Conservation (phyloP, 306 rosid species). For the Hylodesmum podocarpum region DNA sequence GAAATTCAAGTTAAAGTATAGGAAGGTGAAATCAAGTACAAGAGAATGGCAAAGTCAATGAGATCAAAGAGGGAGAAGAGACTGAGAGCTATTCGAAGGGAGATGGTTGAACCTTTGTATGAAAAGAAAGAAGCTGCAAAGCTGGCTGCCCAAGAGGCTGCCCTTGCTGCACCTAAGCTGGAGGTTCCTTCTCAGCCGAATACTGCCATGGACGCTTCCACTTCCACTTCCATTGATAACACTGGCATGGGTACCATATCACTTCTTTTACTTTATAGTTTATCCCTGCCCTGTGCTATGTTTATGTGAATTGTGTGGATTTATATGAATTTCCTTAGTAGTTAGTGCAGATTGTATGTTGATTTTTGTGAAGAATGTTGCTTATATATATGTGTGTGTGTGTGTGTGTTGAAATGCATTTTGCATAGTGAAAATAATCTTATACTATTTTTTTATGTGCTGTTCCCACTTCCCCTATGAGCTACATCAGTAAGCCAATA, state of each 20-base stretch:
- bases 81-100: slow-evolving; percentile 84
- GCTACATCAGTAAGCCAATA: not conserved
- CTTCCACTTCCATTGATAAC: slow-evolving; percentile 29
- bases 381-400: not conserved
- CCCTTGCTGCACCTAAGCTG: slow-evolving; percentile 94
- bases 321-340: not conserved
- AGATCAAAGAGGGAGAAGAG: slow-evolving; percentile 91
- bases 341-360: not conserved
- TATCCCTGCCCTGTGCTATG: not conserved
- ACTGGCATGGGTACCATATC: slow-evolving; percentile 43
- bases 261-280: not conserved
- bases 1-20: not conserved
- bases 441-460: not conserved
- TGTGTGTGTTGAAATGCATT: not conserved
- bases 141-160: slow-evolving; percentile 85
- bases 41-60: slow-evolving; percentile 83
- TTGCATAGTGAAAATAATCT: not conserved
- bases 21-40: not conserved
- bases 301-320: not conserved
- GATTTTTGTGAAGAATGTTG: not conserved
- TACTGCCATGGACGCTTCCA: slow-evolving; percentile 53
- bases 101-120: slow-evolving; percentile 78
- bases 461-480: not conserved
- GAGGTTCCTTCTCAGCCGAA: slow-evolving; percentile 40
- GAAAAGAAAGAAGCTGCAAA: slow-evolving; percentile 88